Conservation (phyloP, 345 rosid genomes). For the Lepidium africanum region DNA sequence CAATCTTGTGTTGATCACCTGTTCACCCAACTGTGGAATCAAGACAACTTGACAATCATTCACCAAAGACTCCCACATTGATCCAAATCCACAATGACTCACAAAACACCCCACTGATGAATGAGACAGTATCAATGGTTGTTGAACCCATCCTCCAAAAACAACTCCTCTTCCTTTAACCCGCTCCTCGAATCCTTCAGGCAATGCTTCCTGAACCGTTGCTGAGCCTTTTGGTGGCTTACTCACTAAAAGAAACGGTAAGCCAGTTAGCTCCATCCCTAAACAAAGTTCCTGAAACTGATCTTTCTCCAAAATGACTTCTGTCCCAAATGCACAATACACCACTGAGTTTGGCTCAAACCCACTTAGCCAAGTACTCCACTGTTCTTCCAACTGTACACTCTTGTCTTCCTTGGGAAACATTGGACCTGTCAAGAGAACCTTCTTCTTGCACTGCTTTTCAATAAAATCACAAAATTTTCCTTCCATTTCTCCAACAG, state of each 20-base stretch:
- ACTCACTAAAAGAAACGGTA: slow-evolving; percentile 31
- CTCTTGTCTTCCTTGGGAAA: slow-evolving; percentile 9
- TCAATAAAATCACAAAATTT: slow-evolving; percentile 26
- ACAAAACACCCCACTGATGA: slow-evolving; percentile 30
- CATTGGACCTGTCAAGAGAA: slow-evolving; percentile 28
- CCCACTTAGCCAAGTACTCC: not conserved
- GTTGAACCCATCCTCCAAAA: slow-evolving; percentile 31
- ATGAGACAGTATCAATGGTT: slow-evolving; percentile 13
- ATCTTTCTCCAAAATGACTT: slow-evolving; percentile 15
- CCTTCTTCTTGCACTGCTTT: not conserved
- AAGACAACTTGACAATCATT: slow-evolving; percentile 29
- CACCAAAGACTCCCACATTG: slow-evolving; percentile 35
- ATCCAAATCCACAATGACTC: slow-evolving; percentile 29
- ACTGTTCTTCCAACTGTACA: slow-evolving; percentile 16
- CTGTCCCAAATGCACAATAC: slow-evolving; percentile 34
- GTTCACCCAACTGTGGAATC: slow-evolving; percentile 32
- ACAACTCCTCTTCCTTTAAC: slow-evolving; percentile 23
- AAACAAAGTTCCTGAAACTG: slow-evolving; percentile 36
- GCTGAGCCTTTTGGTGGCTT: slow-evolving; percentile 3
- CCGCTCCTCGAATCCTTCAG: slow-evolving; percentile 26
- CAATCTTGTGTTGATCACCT: slow-evolving; percentile 29
- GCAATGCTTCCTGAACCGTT: slow-evolving; percentile 31
- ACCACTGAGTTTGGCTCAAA: slow-evolving; percentile 13
- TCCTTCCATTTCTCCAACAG: slow-evolving; percentile 27
- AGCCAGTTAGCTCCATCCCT: slow-evolving; percentile 29